Percentiles rank a stretch among this genome's conserved stretches.
phyloP scores from a whole-genome alignment of 163 green algal species.

The Scenedesmus sp. region DNA sequence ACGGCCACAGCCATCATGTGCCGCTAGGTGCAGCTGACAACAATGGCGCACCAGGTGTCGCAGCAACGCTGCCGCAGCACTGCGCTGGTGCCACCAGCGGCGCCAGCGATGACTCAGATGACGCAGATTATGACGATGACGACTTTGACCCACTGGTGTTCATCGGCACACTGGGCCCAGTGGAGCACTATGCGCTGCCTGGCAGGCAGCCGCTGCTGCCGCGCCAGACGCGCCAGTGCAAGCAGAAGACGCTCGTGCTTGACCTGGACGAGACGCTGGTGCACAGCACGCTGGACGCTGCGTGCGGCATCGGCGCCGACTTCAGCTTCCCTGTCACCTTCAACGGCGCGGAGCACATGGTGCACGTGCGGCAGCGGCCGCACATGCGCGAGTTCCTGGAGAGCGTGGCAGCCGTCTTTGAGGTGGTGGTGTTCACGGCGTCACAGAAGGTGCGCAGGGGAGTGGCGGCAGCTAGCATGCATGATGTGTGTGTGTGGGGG shows the following conservation, averaged over 20 bases:
- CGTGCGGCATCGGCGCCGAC: conserved; percentile 21
- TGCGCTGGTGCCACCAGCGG: not conserved
- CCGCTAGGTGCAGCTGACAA: not conserved
- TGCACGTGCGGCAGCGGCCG: conserved; percentile 87
- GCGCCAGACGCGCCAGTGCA: conserved; percentile 73
- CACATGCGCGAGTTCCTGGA: conserved; percentile 93
- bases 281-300: conserved; percentile 77
- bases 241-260: conserved; percentile 93
- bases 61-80: conserved; percentile 25
- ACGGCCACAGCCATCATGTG: not conserved
- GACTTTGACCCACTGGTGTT: conserved; percentile 97
- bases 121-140: conserved; percentile 80
- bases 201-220: conserved; percentile 76
- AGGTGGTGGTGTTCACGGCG: conserved; percentile 99
- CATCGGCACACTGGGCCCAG: conserved; percentile 89
- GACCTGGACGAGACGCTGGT: conserved; percentile 97
- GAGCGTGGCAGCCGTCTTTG: conserved; percentile 84
- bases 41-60: not conserved
- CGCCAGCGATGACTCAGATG: conserved; percentile 41
- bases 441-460: conserved; percentile 76
- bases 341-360: conserved; percentile 82
- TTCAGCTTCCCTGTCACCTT: conserved; percentile 93
- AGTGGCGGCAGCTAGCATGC: not conserved
- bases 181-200: conserved; percentile 60
- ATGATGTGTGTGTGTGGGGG: no score